Conservation (phyloP, 495 filamentous ascomycete genomes). For the Lophium mytilinum region DNA sequence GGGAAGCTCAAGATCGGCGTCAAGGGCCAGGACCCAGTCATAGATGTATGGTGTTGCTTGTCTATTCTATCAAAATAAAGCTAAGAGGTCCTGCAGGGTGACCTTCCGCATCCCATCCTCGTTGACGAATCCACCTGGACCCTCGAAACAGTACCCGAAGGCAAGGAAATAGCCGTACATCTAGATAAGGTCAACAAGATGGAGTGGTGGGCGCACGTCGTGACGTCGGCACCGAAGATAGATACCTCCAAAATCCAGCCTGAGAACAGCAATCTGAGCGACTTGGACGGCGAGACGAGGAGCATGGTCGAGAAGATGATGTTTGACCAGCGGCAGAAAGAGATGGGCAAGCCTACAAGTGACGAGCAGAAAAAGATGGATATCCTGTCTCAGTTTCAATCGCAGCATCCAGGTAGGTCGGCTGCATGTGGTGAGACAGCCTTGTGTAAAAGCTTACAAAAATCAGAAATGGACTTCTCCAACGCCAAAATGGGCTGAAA, state of each 20-base stretch:
- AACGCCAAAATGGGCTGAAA: conserved; percentile 64
- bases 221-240: conserved; percentile 76
- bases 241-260: conserved; percentile 92
- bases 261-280: conserved; percentile 79
- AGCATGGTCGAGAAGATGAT: conserved; percentile 99
- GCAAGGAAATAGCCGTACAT: conserved; percentile 77
- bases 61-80: background rate
- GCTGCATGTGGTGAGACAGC: background rate
- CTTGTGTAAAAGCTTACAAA: too few relatives aligned
- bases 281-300: conserved; percentile 91
- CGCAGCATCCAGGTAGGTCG: conserved; percentile 49
- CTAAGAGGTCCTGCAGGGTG: conserved; percentile 51
- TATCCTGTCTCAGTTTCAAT: conserved; percentile 85
- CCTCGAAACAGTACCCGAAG: conserved; percentile 57
- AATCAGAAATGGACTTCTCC: conserved; percentile 69
- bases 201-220: conserved; percentile 95
- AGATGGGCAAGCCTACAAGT: conserved; percentile 74
- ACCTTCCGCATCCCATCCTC: conserved; percentile 69
- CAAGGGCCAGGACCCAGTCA: conserved; percentile 79
- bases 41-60: conserved; percentile 53
- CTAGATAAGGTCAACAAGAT: conserved; percentile 96
- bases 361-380: conserved; percentile 92
- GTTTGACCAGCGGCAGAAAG: conserved; percentile 97
- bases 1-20: conserved; percentile 69
- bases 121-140: conserved; percentile 93